Base-by-base conservation (phyloP, 2,329 filamentous ascomycete species). In the Trichoderma semiorbis region DNA sequence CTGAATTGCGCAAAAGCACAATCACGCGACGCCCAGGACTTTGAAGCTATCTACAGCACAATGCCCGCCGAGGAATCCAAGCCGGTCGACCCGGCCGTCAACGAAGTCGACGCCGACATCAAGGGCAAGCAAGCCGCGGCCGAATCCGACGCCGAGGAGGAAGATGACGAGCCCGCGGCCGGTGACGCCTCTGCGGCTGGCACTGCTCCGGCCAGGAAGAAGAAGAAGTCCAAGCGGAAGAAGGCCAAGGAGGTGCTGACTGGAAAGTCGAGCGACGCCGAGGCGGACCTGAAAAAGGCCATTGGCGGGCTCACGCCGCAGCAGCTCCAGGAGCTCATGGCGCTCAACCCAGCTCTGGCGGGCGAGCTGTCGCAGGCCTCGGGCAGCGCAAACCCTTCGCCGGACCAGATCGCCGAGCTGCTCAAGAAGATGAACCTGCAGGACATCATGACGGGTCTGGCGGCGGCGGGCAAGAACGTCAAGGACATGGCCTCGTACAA, bases 401-500 rank as follows among this genome's bases (percentile, higher is more conserved):
- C 81, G n/a, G 80, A 83, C 21, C 81, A 85, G 69, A 82, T 87
- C 32, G 83, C 86, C 72, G 84, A 87, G 36, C 82, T 85, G 62
- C 84, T 92, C 74, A 88, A 88, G 81, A 87, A 88, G 76, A 84
- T 93, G 79, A 91, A 86, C 74, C 83, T 93, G 70, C 87, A 90
- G 78, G 91, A 93, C 74, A 89, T 93, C 78, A 89, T 93, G 87
- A 93, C 92, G 1, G 91, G 92, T 0, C 82, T 93, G 77, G 92
- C 94, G 18, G 86, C 93, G 8, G 90, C 89, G 73, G 93, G 92
- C 70, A 97, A 96, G 86, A 97, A 97, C 78, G 91, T 90, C 77
- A 98, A 97, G 85, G 95, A 98, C 79, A 97, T 98, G 94, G 94
- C 92, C 7, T 93, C 91, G 72, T 98, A 98, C 87, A 98, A 97